Evolutionary conservation across 257 asterid genomes (phyloP).

Genomic region (Penstemon davidsonii): DNA sequence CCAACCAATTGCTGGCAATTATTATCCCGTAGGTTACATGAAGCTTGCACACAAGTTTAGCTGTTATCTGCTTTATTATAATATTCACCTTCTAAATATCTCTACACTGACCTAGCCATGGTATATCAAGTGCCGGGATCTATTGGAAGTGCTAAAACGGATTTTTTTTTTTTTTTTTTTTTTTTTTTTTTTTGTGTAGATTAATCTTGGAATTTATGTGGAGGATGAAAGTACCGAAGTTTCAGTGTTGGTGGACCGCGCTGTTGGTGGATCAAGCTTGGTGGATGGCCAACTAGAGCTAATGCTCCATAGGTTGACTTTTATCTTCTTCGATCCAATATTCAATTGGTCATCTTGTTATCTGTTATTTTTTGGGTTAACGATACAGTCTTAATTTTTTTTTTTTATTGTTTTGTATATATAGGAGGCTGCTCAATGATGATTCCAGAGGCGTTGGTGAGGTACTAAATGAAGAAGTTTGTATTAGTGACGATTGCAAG

Average conservation of each 20-base stretch:
- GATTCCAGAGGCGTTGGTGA: conserved; percentile 89
- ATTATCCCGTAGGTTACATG: conserved; percentile 65
- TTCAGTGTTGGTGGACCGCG: conserved; percentile 79
- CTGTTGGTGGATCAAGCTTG: conserved; percentile 81
- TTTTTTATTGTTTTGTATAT: background rate
- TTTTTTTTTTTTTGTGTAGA: conserved; percentile 37
- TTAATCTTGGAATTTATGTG: conserved; percentile 75
- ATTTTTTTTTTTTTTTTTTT: conserved; percentile 16
- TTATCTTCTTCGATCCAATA: conserved; percentile 15
- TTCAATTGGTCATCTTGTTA: background rate
- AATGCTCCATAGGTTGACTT: conserved; percentile 65
- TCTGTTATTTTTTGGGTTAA: conserved; percentile 3
- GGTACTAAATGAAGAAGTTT: conserved; percentile 72
- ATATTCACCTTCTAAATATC: conserved; percentile 19
- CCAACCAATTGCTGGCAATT: conserved; percentile 80
- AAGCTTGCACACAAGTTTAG: conserved; percentile 23
- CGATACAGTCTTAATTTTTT: conserved; percentile 5
- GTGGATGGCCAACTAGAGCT: conserved; percentile 79
- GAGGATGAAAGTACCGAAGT: conserved; percentile 64
- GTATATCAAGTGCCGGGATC: background rate
- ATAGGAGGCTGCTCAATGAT: conserved; percentile 71
- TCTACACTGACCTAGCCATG: conserved; percentile 8
- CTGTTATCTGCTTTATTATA: conserved; percentile 16
- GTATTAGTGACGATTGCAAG: conserved; percentile 51
- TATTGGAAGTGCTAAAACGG: conserved; percentile 9